Conservation (phyloP, 2,329 filamentous ascomycete species). For the Hymenoscyphus fraxineus region DNA sequence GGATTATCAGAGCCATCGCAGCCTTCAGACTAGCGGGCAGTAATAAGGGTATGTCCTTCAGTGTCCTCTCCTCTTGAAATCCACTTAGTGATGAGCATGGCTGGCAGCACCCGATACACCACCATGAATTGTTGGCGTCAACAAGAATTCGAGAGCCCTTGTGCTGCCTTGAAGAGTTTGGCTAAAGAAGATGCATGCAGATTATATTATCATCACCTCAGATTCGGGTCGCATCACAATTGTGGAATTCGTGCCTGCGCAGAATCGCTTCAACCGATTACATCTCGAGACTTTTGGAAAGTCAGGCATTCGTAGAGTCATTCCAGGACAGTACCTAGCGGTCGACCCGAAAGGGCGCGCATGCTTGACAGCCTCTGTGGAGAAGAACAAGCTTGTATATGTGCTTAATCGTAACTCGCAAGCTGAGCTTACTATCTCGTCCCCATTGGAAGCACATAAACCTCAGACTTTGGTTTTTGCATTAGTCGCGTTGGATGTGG, state of each 20-base stretch:
- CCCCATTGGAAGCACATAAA: slow-evolving; percentile 93
- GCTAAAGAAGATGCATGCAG: slow-evolving; percentile 46
- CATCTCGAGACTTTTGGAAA: slow-evolving; percentile 98
- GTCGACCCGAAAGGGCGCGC: slow-evolving; percentile 94
- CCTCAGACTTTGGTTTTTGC: slow-evolving; percentile 86
- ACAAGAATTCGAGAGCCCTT: slow-evolving; percentile 15
- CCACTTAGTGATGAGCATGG: slow-evolving; percentile 71
- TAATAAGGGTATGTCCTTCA: slow-evolving; percentile 77
- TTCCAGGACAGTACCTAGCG: slow-evolving; percentile 93
- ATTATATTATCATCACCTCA: slow-evolving; percentile 92
- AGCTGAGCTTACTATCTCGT: slow-evolving; percentile 93
- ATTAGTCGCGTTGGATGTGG: slow-evolving; percentile 84
- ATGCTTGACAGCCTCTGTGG: slow-evolving; percentile 86
- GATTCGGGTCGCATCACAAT: slow-evolving; percentile 95
- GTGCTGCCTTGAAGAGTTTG: slow-evolving; percentile 18
- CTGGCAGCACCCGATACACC: slow-evolving; percentile 44
- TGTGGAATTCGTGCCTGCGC: slow-evolving; percentile 81
- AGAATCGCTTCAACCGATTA: slow-evolving; percentile 83
- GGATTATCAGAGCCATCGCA: slow-evolving; percentile 85
- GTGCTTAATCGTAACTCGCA: slow-evolving; percentile 94
- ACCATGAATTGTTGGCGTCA: slow-evolving; percentile 29
- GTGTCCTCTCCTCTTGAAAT: slow-evolving; percentile 41
- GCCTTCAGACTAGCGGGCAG: slow-evolving; percentile 90
- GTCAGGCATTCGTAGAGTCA: slow-evolving; percentile 86
- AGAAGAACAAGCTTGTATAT: slow-evolving; percentile 99